Conservation (phyloP, 2,329 filamentous ascomycete species). For the Claviceps lovelessii region DNA sequence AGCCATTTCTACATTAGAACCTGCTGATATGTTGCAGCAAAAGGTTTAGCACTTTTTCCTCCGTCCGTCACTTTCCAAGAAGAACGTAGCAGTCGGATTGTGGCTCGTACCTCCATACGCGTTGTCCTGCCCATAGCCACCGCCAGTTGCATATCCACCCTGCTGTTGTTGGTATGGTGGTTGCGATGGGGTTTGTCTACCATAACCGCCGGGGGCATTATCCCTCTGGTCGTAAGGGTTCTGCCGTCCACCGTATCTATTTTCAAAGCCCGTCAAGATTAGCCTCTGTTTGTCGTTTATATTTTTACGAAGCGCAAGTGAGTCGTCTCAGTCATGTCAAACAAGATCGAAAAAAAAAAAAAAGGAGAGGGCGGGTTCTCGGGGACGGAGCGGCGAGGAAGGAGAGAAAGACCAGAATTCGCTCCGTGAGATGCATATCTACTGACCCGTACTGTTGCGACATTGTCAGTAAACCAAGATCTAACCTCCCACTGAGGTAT, state of each 20-base stretch:
- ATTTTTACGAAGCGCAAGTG: neutral
- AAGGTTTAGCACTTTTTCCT: neutral
- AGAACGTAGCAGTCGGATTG: neutral
- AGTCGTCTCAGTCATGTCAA: neutral
- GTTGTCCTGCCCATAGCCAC: slow-evolving; percentile 12
- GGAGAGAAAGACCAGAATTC: neutral
- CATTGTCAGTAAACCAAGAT: slow-evolving; percentile 15
- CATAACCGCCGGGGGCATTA: slow-evolving; percentile 21
- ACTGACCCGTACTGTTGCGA: slow-evolving; percentile 40
- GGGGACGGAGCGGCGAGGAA: neutral
- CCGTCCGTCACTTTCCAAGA: neutral
- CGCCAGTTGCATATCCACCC: slow-evolving; percentile 3
- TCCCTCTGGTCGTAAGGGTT: slow-evolving; percentile 48
- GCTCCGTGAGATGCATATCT: slow-evolving; percentile 2
- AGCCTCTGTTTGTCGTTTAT: neutral
- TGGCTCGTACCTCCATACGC: slow-evolving; percentile 17
- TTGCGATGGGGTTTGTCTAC: slow-evolving; percentile 10
- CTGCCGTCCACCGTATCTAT: slow-evolving; percentile 38
- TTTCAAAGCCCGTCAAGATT: neutral
- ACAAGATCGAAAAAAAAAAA: no score
- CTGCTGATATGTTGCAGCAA: slow-evolving; percentile 11
- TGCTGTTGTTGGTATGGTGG: neutral
- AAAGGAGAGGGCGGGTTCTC: no score
- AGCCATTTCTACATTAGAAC: slow-evolving; percentile 55
- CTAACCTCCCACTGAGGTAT: neutral